These are phyloP conservation scores for Eurotiales sp. DNA, from an alignment of 2,329 filamentous ascomycete species.

Conservation along the genomic window DNA sequence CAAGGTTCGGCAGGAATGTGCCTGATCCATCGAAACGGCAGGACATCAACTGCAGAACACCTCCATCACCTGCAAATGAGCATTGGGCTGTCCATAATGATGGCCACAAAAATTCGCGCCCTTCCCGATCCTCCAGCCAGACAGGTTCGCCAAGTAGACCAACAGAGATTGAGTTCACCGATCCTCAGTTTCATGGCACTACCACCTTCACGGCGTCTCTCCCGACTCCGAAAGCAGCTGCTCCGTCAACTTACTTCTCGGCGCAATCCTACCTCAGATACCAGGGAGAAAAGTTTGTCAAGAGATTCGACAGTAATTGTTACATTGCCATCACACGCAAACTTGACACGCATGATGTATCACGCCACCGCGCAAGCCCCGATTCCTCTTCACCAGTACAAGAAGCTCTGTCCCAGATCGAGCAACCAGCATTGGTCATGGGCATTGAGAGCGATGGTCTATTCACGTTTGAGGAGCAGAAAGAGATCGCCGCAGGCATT, in stretches of 20 bases:
- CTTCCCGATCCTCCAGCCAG: slow-evolving; percentile 45
- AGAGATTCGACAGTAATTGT: slow-evolving; percentile 95
- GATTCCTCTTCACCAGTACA: slow-evolving; percentile 52
- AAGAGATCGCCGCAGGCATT: slow-evolving; percentile 82
- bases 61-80: slow-evolving; percentile 61
- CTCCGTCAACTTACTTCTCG: slow-evolving; percentile 84
- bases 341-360: slow-evolving; percentile 94
- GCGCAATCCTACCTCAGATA: slow-evolving; percentile 97
- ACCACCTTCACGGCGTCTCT: slow-evolving; percentile 47
- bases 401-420: slow-evolving; percentile 73
- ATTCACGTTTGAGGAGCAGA: slow-evolving; percentile 94
- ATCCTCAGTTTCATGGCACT: slow-evolving; percentile 70
- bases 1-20: slow-evolving; percentile 87
- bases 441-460: slow-evolving; percentile 94
- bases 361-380: slow-evolving; percentile 60
- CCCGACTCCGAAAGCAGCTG: slow-evolving; percentile 24
- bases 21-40: slow-evolving; percentile 80
- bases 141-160: slow-evolving; percentile 25
- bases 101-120: slow-evolving; percentile 63
- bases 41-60: slow-evolving; percentile 68
- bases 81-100: slow-evolving; percentile 83
- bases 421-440: slow-evolving; percentile 85
- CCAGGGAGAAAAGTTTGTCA: slow-evolving; percentile 94
- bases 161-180: slow-evolving; percentile 43
- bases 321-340: slow-evolving; percentile 99